Base-by-base conservation (phyloP, 1,284 basidiomycete species). In the Tilletia caries region DNA sequence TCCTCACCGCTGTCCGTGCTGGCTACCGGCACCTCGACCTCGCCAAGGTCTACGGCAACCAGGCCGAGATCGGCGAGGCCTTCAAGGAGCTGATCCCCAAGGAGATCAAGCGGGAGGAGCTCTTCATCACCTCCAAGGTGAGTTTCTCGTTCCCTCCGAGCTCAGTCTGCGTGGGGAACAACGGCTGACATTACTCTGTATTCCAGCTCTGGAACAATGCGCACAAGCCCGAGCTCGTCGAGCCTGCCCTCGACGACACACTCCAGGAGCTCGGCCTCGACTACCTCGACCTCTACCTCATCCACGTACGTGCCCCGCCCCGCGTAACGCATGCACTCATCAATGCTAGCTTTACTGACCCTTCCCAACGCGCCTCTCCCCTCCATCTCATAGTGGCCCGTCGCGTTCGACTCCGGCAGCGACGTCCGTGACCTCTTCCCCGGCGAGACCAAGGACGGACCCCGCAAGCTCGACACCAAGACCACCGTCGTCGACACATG, bases 401-500 rank as follows among this genome's bases (percentile, higher is more conserved):
- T 92, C 44, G 72, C 83, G 0, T 80, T 84, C 69, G 60, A 70
- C 6, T 60, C 66, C 10, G 71, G 71, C 20, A 46, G 65, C n/a
- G 65, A 62, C 34, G 18, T 69, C 37, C 67, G 78, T 67, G 78
- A 74, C 6, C 85, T 91, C 58, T 83, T 86, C 75, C 91, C 90
- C 2, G 78, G 83, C 43, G 85, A 88, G 75, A 78, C 86, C 34
- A 79, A 83, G 34, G 86, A 85, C 41, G 85, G 88, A 46, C 70
- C 72, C 73, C 81, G 86, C 66, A 86, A 86, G 20, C 86, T 92
- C 41, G 91, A 92, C 80, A 83, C 83, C 1, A 80, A 88, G 70
- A 87, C 88, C 0, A 87, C 87, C 25, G 84, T 92, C 32, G 88
- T 88, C 34, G 91, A 92, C 70, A 93, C 91, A 48, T 92, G 92